Percentiles rank a stretch among this genome's conserved stretches.
phyloP scores from a whole-genome alignment of 345 rosid species.

The Rhodomyrtus tomentosa region DNA sequence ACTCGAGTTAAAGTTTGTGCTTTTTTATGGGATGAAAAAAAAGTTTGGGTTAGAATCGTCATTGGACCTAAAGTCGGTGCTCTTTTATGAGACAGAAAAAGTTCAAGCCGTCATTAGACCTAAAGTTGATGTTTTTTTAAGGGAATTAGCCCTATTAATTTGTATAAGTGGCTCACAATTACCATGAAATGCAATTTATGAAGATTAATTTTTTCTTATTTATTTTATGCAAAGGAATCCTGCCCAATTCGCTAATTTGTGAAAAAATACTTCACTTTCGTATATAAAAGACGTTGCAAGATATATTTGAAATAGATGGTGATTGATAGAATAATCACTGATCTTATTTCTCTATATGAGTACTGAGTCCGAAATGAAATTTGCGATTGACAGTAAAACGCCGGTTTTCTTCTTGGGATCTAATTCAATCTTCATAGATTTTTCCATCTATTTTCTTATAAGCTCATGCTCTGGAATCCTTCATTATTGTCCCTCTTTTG shows the following conservation, averaged over 20 bases:
- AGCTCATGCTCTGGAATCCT: background rate
- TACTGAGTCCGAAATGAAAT: background rate
- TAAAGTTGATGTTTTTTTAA: too few relatives aligned
- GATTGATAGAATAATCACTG: background rate
- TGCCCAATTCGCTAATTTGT: slow-evolving; percentile 5
- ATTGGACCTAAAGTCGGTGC: too few relatives aligned
- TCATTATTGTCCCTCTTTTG: background rate
- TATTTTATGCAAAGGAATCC: slow-evolving; percentile 24
- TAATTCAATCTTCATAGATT: background rate
- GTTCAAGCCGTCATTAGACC: too few relatives aligned
- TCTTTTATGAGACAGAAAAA: too few relatives aligned
- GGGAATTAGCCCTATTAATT: too few relatives aligned
- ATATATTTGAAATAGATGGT: background rate
- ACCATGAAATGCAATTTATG: too few relatives aligned
- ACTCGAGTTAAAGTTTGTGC: too few relatives aligned
- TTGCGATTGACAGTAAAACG: background rate
- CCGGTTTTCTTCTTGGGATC: background rate
- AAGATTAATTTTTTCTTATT: too few relatives aligned
- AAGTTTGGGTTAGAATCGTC: too few relatives aligned
- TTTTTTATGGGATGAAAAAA: too few relatives aligned
- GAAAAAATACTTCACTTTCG: background rate
- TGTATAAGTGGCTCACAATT: too few relatives aligned
- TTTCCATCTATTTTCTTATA: background rate
- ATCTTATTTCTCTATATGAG: background rate
- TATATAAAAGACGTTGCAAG: background rate